phyloP scores from a whole-genome alignment of 345 rosid genomes.

The Aquilaria yunnanensis region DNA sequence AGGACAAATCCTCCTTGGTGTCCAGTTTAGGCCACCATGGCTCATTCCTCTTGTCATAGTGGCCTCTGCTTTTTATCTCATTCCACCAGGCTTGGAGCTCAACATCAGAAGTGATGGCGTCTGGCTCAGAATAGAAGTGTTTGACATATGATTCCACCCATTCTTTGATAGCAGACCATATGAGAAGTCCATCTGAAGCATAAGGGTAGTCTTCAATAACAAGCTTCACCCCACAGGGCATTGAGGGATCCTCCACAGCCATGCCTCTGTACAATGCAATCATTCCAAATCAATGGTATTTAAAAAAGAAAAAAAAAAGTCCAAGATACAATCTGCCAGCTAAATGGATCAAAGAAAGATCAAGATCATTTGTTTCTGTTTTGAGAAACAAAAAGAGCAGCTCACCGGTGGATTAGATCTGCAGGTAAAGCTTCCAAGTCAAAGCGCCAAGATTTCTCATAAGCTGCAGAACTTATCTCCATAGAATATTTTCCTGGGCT shows the following conservation, averaged over 20 bases:
- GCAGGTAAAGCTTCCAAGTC: conserved; percentile 96
- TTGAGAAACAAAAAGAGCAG: neutral
- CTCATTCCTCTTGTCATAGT: conserved; percentile 69
- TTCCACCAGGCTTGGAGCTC: conserved; percentile 97
- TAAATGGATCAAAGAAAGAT: neutral
- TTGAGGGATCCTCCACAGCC: conserved; percentile 86
- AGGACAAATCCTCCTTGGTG: conserved; percentile 63
- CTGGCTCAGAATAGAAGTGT: conserved; percentile 63
- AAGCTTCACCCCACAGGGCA: conserved; percentile 64
- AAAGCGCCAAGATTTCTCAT: conserved; percentile 71
- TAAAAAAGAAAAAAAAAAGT: neutral
- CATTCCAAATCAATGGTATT: neutral
- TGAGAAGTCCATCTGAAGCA: conserved; percentile 83
- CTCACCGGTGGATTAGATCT: conserved; percentile 82
- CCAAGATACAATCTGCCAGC: neutral
- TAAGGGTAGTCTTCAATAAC: conserved; percentile 91
- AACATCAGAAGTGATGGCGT: conserved; percentile 50
- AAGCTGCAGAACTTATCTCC: conserved; percentile 94
- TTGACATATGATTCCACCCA: conserved; percentile 65
- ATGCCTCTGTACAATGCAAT: conserved; percentile 53
- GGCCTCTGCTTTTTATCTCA: conserved; percentile 90
- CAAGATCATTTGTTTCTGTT: too few species aligned
- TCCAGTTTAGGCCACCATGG: conserved; percentile 95
- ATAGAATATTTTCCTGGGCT: conserved; percentile 70
- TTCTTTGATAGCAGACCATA: conserved; percentile 82